Conservation (phyloP, 257 asterid species). For the Rhazya stricta region DNA sequence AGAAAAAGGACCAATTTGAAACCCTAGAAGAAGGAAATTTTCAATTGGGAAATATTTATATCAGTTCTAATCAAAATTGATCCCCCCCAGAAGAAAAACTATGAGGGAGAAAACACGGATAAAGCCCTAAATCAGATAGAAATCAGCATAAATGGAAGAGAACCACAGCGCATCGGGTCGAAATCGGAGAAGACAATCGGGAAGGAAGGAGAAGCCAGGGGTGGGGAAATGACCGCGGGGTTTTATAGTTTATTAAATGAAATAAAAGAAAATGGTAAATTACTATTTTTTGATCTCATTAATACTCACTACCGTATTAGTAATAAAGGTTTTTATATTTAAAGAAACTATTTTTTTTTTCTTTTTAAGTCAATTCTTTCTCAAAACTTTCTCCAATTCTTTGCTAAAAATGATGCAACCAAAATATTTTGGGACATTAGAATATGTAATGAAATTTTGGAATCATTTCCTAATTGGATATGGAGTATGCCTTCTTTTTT, state of each 20-base stretch:
- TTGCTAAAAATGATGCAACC: too few species aligned
- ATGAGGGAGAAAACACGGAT: background rate
- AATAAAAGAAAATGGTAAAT: background rate
- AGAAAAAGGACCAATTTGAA: background rate
- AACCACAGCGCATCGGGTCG: background rate
- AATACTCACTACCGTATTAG: too few species aligned
- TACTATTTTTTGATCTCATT: too few species aligned
- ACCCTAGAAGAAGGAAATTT: background rate
- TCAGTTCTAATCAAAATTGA: background rate
- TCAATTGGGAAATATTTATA: background rate
- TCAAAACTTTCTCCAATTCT: too few species aligned
- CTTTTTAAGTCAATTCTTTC: too few species aligned
- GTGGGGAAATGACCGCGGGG: background rate
- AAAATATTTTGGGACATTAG: too few species aligned
- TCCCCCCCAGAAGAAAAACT: background rate
- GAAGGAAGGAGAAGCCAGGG: background rate
- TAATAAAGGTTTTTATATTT: too few species aligned
- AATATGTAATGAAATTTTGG: too few species aligned
- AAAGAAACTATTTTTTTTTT: too few species aligned
- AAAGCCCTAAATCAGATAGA: background rate
- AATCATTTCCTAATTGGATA: too few species aligned
- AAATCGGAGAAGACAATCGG: constrained; percentile 13
- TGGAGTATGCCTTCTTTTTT: too few species aligned
- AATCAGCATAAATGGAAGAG: background rate
- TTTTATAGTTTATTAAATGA: background rate